These are phyloP conservation scores for Chlorella vulgaris DNA, from an alignment of 139 green algal genomes.

Conservation along the genomic window DNA sequence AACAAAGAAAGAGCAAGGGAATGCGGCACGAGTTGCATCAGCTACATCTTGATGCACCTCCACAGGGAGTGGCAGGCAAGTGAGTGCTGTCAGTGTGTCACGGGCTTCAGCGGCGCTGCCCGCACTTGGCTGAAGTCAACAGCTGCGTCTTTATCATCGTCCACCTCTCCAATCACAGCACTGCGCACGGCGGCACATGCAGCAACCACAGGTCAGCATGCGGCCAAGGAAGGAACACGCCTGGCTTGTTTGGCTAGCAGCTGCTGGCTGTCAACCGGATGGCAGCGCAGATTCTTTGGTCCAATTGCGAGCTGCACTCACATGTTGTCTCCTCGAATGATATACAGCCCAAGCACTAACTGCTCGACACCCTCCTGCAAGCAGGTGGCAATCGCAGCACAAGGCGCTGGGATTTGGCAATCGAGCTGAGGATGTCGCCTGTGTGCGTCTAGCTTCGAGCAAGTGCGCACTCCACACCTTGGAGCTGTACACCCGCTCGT, in stretches of 20 bases:
- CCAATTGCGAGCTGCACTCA: constrained; percentile 34
- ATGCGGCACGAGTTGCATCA: too few relatives aligned
- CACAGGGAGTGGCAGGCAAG: neutral
- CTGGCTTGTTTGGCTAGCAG: neutral
- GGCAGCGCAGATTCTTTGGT: neutral
- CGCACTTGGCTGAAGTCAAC: constrained; percentile 73
- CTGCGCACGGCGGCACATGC: constrained; percentile 79
- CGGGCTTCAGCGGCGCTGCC: constrained; percentile 79
- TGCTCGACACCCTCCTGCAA: constrained; percentile 86
- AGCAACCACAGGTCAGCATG: neutral
- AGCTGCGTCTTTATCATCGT: constrained; percentile 83
- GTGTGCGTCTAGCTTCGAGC: neutral
- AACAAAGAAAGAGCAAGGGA: neutral
- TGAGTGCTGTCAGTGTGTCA: constrained; percentile 66
- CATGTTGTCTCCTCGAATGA: constrained; percentile 97
- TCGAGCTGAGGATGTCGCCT: too few relatives aligned
- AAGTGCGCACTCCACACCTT: too few relatives aligned
- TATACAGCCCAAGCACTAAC: constrained; percentile 83
- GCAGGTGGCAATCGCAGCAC: neutral
- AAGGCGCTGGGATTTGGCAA: too few relatives aligned
- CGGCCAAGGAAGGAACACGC: neutral
- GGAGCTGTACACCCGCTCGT: constrained; percentile 91
- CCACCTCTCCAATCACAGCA: constrained; percentile 92
- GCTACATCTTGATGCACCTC: too few relatives aligned
- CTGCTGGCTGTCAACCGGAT: neutral